Base-by-base conservation (phyloP, 2,329 filamentous ascomycete species). In the Neurospora crassa region DNA sequence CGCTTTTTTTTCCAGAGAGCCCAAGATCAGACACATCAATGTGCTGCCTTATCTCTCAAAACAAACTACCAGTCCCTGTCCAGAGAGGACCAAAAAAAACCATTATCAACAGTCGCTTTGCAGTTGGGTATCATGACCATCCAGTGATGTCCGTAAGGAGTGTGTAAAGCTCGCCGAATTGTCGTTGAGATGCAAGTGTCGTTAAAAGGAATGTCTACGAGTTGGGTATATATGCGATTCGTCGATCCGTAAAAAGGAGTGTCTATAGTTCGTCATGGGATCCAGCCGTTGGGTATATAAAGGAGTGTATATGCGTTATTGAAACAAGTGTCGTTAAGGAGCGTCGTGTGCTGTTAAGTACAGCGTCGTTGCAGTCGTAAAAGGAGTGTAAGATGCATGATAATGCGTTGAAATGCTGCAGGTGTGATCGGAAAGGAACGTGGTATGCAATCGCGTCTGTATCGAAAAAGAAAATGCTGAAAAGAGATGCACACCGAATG, bases 91-190 rank as follows among this genome's bases (percentile, higher is more conserved):
- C 34, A 71, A 68, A 72, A 67, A 40, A 40, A 67, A 72, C 70
- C 69, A 67, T 74, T 70, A 71, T 75, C 74, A 77, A 76, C 82
- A 84, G 83, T 83, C 84, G 85, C 85, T 86, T 86, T 87, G 85
- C 84, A 86, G 80, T 84, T 83, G 83, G 82, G 82, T 81, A 82
- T 82, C 79, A 79, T 82, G 77, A 78, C 80, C 79, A 78, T 79
- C 76, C 73, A 78, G 63, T 45, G 53, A 59, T 41, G 68, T 81
- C 78, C 80, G 78, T 80, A 84, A 83, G 82, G 83, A 84, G 81
- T 80, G 82, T 81, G 79, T 82, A 83, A 83, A 77, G 53, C 53
- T 75, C 77, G 77, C 77, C 73, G 74, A 74, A 74, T 73, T 69
- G 73, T 78, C 76, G 77, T 82, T 79, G 79, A 82, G 76, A 79